These are phyloP conservation scores for Aureobasidium sp. DNA, from an alignment of 2,329 filamentous ascomycete species.

Conservation along the genomic window DNA sequence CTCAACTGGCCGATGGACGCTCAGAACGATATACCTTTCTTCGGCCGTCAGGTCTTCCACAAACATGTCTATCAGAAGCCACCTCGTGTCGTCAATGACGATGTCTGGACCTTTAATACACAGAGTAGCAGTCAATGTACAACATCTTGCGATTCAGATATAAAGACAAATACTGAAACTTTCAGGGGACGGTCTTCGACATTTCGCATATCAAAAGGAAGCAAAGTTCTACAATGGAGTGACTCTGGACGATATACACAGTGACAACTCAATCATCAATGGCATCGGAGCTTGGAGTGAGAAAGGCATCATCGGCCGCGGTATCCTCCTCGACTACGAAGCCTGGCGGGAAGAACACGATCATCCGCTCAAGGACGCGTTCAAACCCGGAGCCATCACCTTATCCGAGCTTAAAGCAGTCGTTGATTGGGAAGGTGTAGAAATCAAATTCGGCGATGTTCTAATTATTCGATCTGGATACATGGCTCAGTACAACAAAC, in stretches of 20 bases:
- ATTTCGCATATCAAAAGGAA: constrained; percentile 42
- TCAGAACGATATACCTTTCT: constrained; percentile 44
- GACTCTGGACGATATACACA: constrained; percentile 34
- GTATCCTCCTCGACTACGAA: constrained; percentile 46
- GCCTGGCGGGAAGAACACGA: constrained; percentile 36
- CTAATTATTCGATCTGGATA: constrained; percentile 43
- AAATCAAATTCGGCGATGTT: constrained; percentile 48
- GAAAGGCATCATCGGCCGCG: constrained; percentile 47
- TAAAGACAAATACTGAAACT: background rate
- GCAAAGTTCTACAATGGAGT: constrained; percentile 28
- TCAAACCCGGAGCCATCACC: constrained; percentile 28
- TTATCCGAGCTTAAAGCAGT: constrained; percentile 35
- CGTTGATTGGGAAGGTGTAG: constrained; percentile 38
- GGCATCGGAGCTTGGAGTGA: constrained; percentile 42
- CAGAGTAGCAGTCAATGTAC: constrained; percentile 47
- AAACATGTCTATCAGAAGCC: constrained; percentile 45
- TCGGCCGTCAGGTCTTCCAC: constrained; percentile 47
- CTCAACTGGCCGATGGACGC: constrained; percentile 53
- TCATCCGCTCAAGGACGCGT: constrained; percentile 28
- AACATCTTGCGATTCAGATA: background rate
- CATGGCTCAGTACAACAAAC: constrained; percentile 32
- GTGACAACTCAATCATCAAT: constrained; percentile 30
- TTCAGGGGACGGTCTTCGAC: constrained; percentile 45
- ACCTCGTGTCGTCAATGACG: constrained; percentile 49
- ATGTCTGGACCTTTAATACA: constrained; percentile 50